Conservation (phyloP, 225 moss, liverwort and hornwort genomes). For the Pleurozium schreberi region DNA sequence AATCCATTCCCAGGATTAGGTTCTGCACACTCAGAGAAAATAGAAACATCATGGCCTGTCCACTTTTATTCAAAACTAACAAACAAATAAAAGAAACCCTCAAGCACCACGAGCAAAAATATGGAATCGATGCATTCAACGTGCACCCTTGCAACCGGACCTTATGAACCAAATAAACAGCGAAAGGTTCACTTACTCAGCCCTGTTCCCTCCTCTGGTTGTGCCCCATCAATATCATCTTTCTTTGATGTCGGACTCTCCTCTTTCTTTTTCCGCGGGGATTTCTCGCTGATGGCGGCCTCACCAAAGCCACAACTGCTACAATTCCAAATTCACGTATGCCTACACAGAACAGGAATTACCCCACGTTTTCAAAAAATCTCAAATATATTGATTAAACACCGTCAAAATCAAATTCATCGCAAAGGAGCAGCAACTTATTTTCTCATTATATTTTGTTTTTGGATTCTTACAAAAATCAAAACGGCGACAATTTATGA, state of each 20-base stretch:
- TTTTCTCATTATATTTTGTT: neutral
- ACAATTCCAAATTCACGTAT: neutral
- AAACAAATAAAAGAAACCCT: neutral
- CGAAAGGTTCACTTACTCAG: neutral
- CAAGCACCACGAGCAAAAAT: neutral
- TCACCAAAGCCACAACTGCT: neutral
- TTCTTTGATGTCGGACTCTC: neutral
- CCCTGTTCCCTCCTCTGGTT: neutral
- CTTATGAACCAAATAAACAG: neutral
- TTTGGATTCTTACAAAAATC: neutral
- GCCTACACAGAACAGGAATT: neutral
- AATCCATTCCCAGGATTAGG: slow-evolving; percentile 69
- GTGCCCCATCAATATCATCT: neutral
- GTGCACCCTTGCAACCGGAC: neutral
- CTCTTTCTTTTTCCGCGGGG: neutral
- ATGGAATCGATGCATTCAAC: neutral
- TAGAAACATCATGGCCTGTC: neutral
- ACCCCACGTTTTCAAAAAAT: neutral
- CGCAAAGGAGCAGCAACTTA: neutral
- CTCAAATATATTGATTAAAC: neutral
- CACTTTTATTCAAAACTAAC: neutral
- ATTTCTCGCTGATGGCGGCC: neutral
- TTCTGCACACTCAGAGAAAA: slow-evolving; percentile 9
- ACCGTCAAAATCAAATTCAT: neutral
- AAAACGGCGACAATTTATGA: neutral